A percentile compares a stretch with the other conserved stretches of the same genome.
Conservation (phyloP, 1,284 basidiomycete genomes). For the Malassezia caprae region DNA sequence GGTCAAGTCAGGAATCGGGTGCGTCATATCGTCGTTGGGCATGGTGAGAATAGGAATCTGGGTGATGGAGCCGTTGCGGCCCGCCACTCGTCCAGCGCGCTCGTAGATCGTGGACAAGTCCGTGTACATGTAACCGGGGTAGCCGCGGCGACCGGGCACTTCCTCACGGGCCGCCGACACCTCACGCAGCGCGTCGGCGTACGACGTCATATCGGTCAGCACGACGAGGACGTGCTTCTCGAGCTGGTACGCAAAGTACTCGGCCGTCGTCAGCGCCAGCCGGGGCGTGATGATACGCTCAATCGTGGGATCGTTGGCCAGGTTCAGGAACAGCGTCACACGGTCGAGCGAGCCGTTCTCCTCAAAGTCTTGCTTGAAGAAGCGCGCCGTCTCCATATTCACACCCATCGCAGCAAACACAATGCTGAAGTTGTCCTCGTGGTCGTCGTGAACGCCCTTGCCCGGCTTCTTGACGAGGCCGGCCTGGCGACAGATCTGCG, state of each 20-base stretch:
- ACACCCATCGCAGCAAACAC: slow-evolving; percentile 99
- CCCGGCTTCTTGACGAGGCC: slow-evolving; percentile 69
- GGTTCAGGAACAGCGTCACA: slow-evolving; percentile 94
- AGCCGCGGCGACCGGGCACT: slow-evolving; percentile 97
- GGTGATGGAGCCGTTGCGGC: slow-evolving; percentile 96
- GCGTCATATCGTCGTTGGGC: slow-evolving; percentile 99
- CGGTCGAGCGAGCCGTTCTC: slow-evolving; percentile 96
- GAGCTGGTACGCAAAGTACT: slow-evolving; percentile 98
- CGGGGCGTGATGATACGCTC: slow-evolving; percentile 99
- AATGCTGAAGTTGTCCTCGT: slow-evolving; percentile 99
- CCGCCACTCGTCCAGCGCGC: slow-evolving; percentile 93
- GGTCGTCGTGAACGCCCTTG: slow-evolving; percentile 90
- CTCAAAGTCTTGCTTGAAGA: slow-evolving; percentile 99
- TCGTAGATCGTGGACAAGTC: slow-evolving; percentile 82
- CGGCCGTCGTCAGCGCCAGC: slow-evolving; percentile 91
- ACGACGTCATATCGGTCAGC: slow-evolving; percentile 96
- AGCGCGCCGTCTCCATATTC: slow-evolving; percentile 99
- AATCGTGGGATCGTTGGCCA: slow-evolving; percentile 92
- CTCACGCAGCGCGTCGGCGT: slow-evolving; percentile 94
- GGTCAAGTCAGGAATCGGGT: slow-evolving; percentile 96
- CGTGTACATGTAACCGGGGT: slow-evolving; percentile 80
- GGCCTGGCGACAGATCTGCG: slow-evolving; percentile 98
- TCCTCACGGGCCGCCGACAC: slow-evolving; percentile 92
- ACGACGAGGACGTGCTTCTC: slow-evolving; percentile 99
- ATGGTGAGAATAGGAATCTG: slow-evolving; percentile 99